These are phyloP conservation scores for Gynandropsis gynandra DNA, from an alignment of 345 rosid genomes.

Conservation along the genomic window DNA sequence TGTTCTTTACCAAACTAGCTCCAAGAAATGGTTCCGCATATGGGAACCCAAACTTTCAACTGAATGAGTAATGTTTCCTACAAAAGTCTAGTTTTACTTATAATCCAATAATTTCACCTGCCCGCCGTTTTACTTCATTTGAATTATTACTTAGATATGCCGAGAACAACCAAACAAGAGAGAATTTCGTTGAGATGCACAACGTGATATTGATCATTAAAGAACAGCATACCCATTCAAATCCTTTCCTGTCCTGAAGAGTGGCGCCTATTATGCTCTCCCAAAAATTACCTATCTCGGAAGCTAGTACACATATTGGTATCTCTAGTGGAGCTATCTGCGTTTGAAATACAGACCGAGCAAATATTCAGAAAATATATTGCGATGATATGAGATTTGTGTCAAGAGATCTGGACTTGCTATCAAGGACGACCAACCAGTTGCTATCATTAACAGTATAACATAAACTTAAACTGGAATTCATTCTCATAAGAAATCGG, in stretches of 20 bases:
- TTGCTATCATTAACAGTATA: no score
- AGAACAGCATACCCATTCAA: constrained; percentile 55
- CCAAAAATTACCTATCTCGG: constrained; percentile 89
- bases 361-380: not conserved
- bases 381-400: not conserved
- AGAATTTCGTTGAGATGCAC: no score
- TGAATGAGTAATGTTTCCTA: no score
- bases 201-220: no score
- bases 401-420: not conserved
- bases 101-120: no score
- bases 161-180: not conserved
- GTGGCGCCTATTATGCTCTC: constrained; percentile 90
- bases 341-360: constrained; percentile 1
- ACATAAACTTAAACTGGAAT: no score
- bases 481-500: no score
- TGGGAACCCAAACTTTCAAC: no score
- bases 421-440: no score
- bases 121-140: no score
- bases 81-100: no score
- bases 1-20: not conserved
- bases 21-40: constrained; percentile 1
- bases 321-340: constrained; percentile 70
- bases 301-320: constrained; percentile 71
- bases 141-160: no score
- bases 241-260: constrained; percentile 85